Evolutionary conservation across 495 filamentous ascomycete species (phyloP).

Genomic region (Aspergillus egyptiacus): DNA sequence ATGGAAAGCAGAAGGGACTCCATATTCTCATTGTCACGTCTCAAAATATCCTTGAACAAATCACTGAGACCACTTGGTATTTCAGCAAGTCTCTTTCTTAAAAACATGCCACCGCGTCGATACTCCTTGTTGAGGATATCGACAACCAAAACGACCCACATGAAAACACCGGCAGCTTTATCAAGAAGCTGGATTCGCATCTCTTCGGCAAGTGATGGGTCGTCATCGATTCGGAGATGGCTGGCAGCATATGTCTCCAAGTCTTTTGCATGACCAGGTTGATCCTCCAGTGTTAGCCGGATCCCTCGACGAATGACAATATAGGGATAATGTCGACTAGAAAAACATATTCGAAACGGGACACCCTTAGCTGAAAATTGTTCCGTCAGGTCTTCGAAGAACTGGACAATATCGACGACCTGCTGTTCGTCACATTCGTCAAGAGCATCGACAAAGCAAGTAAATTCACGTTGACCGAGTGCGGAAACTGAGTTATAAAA

Average conservation of each 20-base stretch:
- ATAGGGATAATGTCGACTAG: slow-evolving; percentile 47
- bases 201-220: slow-evolving; percentile 5
- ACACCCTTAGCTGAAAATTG: slow-evolving; percentile 10
- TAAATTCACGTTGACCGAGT: slow-evolving; percentile 21
- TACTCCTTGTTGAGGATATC: slow-evolving; percentile 40
- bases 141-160: slow-evolving; percentile 45
- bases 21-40: slow-evolving; percentile 22
- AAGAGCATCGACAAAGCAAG: slow-evolving; percentile 37
- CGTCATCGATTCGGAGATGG: slow-evolving; percentile 19
- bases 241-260: slow-evolving; percentile 19
- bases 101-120: slow-evolving; percentile 17
- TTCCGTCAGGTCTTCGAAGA: slow-evolving; percentile 32
- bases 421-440: slow-evolving; percentile 37
- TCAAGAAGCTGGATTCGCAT: slow-evolving; percentile 25
- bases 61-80: slow-evolving; percentile 31
- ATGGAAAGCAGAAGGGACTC: slow-evolving; percentile 29
- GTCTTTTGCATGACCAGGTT: slow-evolving; percentile 26
- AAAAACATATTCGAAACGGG: slow-evolving; percentile 35
- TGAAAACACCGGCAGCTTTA: slow-evolving; percentile 42
- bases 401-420: slow-evolving; percentile 32
- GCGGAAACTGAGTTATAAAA: slow-evolving; percentile 15
- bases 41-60: slow-evolving; percentile 37
- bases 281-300: slow-evolving; percentile 23
- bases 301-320: slow-evolving; percentile 33
- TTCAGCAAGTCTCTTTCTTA: slow-evolving; percentile 25